phyloP scores from a whole-genome alignment of 176 grass and related monocot species.

The Ampelocalamus luodianensis region DNA sequence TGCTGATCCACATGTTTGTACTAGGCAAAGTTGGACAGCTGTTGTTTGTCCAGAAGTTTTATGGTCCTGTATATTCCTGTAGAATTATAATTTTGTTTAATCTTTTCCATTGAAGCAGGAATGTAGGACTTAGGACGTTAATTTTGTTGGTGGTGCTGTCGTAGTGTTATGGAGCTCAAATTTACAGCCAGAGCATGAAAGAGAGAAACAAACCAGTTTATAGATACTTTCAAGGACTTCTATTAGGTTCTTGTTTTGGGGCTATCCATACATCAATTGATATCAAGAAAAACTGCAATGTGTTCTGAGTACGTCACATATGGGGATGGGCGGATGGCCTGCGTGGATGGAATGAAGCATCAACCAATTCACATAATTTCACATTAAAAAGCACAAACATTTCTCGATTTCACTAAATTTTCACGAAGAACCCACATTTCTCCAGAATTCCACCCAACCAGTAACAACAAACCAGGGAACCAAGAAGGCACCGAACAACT shows the following conservation, averaged over 20 bases:
- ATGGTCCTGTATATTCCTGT: slow-evolving; percentile 9
- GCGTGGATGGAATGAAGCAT: background rate
- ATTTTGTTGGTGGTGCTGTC: background rate
- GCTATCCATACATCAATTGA: background rate
- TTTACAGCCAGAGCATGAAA: background rate
- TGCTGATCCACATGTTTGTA: slow-evolving; percentile 33
- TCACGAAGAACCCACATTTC: background rate
- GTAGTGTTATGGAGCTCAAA: slow-evolving; percentile 1
- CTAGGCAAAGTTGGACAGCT: slow-evolving; percentile 2
- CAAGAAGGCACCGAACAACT: background rate
- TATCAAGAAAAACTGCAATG: background rate
- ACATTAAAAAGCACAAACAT: background rate
- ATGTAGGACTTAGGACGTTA: background rate
- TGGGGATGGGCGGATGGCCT: background rate
- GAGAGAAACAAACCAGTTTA: background rate
- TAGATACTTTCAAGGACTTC: background rate
- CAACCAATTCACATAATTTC: background rate
- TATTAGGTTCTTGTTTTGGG: background rate
- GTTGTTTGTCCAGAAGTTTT: slow-evolving; percentile 24
- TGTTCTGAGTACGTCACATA: background rate
- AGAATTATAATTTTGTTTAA: background rate
- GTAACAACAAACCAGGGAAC: background rate
- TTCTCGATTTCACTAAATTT: background rate
- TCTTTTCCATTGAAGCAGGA: background rate
- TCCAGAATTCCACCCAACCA: background rate